Conservation (phyloP, 805 yeast species). For the Ogataea degrootiae region DNA sequence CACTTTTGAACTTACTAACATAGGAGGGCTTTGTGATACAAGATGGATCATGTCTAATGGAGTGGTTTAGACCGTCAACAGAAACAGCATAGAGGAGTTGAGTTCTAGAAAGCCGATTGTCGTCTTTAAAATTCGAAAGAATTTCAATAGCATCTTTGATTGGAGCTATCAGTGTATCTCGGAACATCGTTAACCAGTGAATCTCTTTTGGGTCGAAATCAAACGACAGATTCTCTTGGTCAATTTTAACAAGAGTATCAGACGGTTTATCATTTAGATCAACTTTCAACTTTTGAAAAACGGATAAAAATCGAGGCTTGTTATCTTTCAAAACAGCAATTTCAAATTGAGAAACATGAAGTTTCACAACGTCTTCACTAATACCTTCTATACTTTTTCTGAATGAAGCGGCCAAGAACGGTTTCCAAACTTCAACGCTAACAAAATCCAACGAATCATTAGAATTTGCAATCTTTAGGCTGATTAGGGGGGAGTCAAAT, state of each 20-base stretch:
- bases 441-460: constrained; percentile 21
- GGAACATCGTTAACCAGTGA: constrained; percentile 16
- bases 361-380: constrained; percentile 2
- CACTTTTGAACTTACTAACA: constrained; percentile 61
- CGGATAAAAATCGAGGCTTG: constrained; percentile 9
- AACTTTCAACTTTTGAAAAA: constrained; percentile 3
- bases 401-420: constrained; percentile 31
- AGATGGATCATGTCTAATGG: constrained; percentile 77
- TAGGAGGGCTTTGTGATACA: constrained; percentile 88
- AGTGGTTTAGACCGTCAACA: constrained; percentile 33
- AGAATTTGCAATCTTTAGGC: constrained; percentile 17
- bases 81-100: constrained; percentile 40
- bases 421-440: constrained; percentile 31
- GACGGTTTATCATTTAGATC: neutral
- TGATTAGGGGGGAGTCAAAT: constrained; percentile 42
- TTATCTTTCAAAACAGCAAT: constrained; percentile 7
- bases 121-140: constrained; percentile 6
- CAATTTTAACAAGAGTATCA: constrained; percentile 6
- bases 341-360: constrained; percentile 9
- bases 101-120: constrained; percentile 21
- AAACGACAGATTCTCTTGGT: constrained; percentile 12
- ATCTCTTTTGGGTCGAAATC: constrained; percentile 18
- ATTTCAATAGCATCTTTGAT: constrained; percentile 4
- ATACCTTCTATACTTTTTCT: constrained; percentile 8
- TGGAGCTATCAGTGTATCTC: constrained; percentile 6